Percentiles rank a stretch among this genome's conserved stretches.
These are phyloP conservation scores for Botrytis medusae DNA, from an alignment of 2,329 filamentous ascomycete species.

Conservation along the genomic window DNA sequence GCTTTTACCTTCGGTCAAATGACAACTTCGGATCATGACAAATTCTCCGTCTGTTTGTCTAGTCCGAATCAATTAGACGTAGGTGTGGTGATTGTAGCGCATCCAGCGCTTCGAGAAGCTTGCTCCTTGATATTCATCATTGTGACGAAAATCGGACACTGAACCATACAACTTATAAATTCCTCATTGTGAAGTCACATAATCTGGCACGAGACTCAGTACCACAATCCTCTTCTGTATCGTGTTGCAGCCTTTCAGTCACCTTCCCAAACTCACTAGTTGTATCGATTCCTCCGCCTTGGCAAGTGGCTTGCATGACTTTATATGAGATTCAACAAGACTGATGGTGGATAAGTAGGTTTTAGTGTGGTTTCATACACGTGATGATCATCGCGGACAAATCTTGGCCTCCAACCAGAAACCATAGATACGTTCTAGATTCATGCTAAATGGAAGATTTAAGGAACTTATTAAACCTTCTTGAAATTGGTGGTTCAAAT, in stretches of 20 bases:
- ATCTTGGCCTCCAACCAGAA: constrained; percentile 13
- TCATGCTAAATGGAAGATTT: constrained; percentile 11
- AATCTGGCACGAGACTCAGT: not conserved
- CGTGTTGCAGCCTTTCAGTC: not conserved
- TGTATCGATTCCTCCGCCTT: constrained; percentile 1
- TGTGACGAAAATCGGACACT: not conserved
- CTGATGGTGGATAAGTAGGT: not conserved
- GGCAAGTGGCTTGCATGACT: not conserved
- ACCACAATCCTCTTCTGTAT: not conserved
- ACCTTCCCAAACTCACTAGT: not conserved
- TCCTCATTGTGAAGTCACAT: not conserved
- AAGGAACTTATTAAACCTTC: not conserved
- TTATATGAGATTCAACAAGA: not conserved
- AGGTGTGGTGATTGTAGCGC: not conserved
- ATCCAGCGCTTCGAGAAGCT: not conserved
- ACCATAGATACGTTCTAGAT: not conserved
- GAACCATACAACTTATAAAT: not conserved
- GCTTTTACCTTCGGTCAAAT: too few relatives aligned
- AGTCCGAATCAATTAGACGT: not conserved
- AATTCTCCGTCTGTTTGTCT: not conserved
- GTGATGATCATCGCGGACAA: constrained; percentile 12
- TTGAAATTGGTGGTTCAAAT: not conserved
- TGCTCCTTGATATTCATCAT: not conserved
- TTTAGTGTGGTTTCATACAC: not conserved
- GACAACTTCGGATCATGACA: not conserved